A percentile compares a stretch with the other conserved stretches of the same genome.
These are phyloP conservation scores for Plasmodium vivax DNA, from an alignment of 169 alveolate genomes.

Conservation along the genomic window DNA sequence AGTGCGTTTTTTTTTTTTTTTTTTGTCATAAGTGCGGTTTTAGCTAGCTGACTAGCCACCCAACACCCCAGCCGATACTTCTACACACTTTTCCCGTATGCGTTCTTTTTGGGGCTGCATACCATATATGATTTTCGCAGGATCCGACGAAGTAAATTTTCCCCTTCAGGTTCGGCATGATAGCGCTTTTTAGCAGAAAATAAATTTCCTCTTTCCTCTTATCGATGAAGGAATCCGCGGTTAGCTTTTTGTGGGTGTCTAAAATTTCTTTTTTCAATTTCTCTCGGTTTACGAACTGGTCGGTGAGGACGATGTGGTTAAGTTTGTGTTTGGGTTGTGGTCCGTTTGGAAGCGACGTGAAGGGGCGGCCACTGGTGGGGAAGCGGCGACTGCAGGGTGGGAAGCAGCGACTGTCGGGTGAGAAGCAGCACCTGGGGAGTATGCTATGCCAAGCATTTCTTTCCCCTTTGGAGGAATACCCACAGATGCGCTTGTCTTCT, in stretches of 20 bases:
- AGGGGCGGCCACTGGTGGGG: background rate
- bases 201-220: conserved; percentile 66
- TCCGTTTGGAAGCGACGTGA: background rate
- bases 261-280: conserved; percentile 59
- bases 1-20: background rate
- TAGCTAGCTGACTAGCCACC: background rate
- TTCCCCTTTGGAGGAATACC: background rate
- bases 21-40: background rate
- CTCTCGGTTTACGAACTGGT: conserved; percentile 18
- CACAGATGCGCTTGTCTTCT: background rate
- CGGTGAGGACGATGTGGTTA: conserved; percentile 21
- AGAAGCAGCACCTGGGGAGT: background rate
- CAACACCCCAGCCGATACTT: background rate
- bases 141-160: conserved; percentile 68
- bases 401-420: background rate
- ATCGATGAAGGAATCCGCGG: conserved; percentile 58
- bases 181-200: conserved; percentile 50
- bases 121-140: conserved; percentile 71
- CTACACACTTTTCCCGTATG: background rate
- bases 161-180: conserved; percentile 63
- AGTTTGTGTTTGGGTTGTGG: background rate
- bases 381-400: background rate
- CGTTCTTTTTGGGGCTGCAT: background rate
- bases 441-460: background rate
- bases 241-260: conserved; percentile 46